Evolutionary conservation across 2,329 filamentous ascomycete genomes (phyloP).

Genomic region (Trichoderma sp.): DNA sequence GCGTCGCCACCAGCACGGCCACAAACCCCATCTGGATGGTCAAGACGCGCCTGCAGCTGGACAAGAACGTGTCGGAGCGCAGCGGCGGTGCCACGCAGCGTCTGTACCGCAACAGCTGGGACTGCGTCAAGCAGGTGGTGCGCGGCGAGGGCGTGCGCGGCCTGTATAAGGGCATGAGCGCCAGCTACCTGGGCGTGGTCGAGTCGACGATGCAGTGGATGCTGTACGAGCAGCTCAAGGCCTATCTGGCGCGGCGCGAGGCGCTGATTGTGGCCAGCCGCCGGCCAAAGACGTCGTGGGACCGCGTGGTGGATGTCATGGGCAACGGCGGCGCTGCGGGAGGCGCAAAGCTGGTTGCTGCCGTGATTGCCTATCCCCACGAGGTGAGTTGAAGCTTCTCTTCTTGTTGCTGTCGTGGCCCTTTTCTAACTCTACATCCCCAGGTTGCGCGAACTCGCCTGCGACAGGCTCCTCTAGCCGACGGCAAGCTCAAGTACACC

Average conservation of each 20-base stretch:
- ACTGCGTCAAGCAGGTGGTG: constrained; percentile 82
- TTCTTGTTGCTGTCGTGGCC: background rate
- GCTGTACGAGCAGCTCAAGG: constrained; percentile 90
- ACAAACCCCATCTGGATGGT: constrained; percentile 97
- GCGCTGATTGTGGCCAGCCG: constrained; percentile 59
- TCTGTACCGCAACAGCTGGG: constrained; percentile 82
- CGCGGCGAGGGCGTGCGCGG: constrained; percentile 78
- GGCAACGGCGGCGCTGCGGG: constrained; percentile 80
- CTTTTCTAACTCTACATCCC: background rate
- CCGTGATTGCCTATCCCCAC: constrained; percentile 85
- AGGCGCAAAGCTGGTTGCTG: constrained; percentile 81
- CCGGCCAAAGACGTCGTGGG: constrained; percentile 67
- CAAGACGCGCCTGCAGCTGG: constrained; percentile 89
- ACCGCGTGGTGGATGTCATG: constrained; percentile 73
- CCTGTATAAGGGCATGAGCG: constrained; percentile 87
- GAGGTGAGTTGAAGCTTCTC: constrained; percentile 61
- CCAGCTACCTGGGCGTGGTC: constrained; percentile 86
- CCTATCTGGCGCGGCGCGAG: constrained; percentile 66
- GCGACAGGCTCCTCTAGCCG: constrained; percentile 76
- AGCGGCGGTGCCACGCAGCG: constrained; percentile 57
- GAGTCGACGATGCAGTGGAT: constrained; percentile 94
- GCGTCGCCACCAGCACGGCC: constrained; percentile 82
- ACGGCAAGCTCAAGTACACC: constrained; percentile 79
- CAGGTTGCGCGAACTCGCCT: constrained; percentile 80
- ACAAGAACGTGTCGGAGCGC: constrained; percentile 74